Conservation (phyloP, 805 yeast species). For the Saccharomycopsis sp. region DNA sequence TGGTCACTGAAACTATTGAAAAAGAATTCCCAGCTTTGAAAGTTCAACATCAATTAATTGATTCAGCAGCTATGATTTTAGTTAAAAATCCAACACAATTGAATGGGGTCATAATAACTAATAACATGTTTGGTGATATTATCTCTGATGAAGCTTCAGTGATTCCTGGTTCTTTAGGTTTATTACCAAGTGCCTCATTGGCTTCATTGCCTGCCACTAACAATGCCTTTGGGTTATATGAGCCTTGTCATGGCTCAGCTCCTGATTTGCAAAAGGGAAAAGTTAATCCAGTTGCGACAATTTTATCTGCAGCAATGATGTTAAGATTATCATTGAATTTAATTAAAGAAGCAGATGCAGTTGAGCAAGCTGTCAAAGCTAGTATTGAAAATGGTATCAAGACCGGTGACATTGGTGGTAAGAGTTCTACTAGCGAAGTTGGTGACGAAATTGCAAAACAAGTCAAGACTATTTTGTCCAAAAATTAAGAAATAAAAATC, state of each 20-base stretch:
- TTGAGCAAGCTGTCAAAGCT: conserved; percentile 79
- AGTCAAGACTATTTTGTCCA: conserved; percentile 46
- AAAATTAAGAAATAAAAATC: too few relatives aligned
- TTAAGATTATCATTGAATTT: conserved; percentile 81
- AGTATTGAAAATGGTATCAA: conserved; percentile 80
- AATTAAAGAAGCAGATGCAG: conserved; percentile 75
- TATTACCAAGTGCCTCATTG: conserved; percentile 92
- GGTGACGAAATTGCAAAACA: conserved; percentile 88
- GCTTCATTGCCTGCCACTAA: conserved; percentile 96
- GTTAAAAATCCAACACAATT: conserved; percentile 85
- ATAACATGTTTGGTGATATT: conserved; percentile 98
- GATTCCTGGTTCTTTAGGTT: conserved; percentile 95
- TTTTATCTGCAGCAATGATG: conserved; percentile 97
- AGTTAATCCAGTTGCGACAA: conserved; percentile 94
- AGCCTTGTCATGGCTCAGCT: conserved; percentile 98
- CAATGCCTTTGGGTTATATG: conserved; percentile 91
- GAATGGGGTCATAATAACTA: conserved; percentile 88
- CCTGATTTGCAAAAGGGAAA: conserved; percentile 84
- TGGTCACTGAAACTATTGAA: conserved; percentile 72
- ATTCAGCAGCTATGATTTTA: conserved; percentile 97
- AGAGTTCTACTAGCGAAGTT: conserved; percentile 78
- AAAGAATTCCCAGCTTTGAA: conserved; percentile 87
- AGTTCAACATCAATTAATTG: conserved; percentile 91
- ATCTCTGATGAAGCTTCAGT: conserved; percentile 97
- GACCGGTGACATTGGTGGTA: conserved; percentile 89